These are phyloP conservation scores for Apiotrichum porosum DNA, from an alignment of 1,284 basidiomycete species.

Conservation along the genomic window DNA sequence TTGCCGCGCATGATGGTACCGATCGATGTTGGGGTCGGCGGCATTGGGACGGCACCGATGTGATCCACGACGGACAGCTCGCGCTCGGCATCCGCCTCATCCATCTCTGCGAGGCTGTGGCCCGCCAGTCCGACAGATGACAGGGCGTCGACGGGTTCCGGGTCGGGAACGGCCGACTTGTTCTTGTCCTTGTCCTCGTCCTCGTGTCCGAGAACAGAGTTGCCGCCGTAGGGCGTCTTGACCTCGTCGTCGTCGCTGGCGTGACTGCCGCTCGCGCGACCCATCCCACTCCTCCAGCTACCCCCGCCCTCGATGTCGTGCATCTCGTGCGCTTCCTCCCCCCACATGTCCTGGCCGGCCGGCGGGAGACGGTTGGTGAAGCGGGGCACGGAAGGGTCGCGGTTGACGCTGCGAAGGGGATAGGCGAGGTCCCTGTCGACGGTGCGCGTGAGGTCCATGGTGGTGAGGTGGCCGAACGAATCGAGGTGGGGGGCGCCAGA, in stretches of 20 bases:
- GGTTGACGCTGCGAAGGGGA: neutral
- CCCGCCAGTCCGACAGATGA: too few relatives aligned
- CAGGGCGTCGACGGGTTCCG: neutral
- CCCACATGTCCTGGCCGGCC: neutral
- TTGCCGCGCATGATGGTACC: too few relatives aligned
- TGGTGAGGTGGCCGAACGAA: neutral
- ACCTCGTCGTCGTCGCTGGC: neutral
- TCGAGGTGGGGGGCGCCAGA: too few relatives aligned
- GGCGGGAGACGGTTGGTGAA: neutral
- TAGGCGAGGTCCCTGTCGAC: too few relatives aligned
- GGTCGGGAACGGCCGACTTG: neutral
- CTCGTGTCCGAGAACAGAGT: too few relatives aligned
- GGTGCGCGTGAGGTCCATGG: neutral
- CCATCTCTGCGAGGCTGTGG: neutral
- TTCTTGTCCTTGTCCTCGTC: neutral
- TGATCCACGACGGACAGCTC: too few relatives aligned
- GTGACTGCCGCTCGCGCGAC: neutral
- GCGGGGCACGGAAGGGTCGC: too few relatives aligned
- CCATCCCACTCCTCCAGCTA: neutral
- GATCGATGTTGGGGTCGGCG: too few relatives aligned
- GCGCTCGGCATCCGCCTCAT: too few relatives aligned
- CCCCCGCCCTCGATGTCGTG: too few relatives aligned
- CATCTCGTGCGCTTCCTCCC: too few relatives aligned
- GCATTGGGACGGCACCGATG: too few relatives aligned
- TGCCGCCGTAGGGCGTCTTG: neutral